Percentiles rank a stretch among this genome's conserved stretches.
phyloP scores from a whole-genome alignment of 345 rosid species.

The Dovyalis caffra region DNA sequence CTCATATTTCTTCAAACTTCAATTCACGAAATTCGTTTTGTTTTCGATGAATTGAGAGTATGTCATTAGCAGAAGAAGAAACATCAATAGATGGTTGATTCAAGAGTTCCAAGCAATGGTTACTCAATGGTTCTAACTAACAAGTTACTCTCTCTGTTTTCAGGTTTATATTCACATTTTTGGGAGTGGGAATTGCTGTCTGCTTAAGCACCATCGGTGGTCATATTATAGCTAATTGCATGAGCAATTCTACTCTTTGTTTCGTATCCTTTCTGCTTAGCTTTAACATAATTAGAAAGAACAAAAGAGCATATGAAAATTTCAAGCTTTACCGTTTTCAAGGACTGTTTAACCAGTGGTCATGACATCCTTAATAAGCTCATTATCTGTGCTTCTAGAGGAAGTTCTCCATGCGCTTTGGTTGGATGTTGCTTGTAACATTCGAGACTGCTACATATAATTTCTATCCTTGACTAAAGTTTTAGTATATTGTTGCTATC shows the following conservation, averaged over 20 bases:
- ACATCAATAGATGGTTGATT: not conserved
- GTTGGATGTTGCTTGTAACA: not conserved
- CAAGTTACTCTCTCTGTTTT: not conserved
- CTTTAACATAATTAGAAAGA: not conserved
- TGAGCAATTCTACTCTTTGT: constrained; percentile 36
- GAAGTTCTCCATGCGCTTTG: not conserved
- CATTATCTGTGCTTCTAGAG: not conserved
- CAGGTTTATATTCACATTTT: constrained; percentile 58
- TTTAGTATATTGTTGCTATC: constrained; percentile 39
- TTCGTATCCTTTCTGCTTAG: constrained; percentile 44
- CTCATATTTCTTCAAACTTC: not conserved
- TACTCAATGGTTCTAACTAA: not conserved
- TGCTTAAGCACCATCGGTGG: constrained; percentile 52
- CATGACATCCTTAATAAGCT: not conserved
- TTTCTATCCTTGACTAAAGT: constrained; percentile 26
- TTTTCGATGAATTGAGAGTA: too few relatives aligned
- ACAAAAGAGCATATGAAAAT: not conserved
- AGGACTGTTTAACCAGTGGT: not conserved
- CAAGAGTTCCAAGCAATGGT: not conserved
- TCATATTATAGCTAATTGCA: constrained; percentile 27
- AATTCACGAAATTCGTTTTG: not conserved
- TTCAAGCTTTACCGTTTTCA: not conserved
- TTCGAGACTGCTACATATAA: not conserved
- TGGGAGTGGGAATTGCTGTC: constrained; percentile 47
- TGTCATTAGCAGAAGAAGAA: not conserved